Conservation (phyloP, 768 basidiomycete genomes). For the Rickenella mellea region DNA sequence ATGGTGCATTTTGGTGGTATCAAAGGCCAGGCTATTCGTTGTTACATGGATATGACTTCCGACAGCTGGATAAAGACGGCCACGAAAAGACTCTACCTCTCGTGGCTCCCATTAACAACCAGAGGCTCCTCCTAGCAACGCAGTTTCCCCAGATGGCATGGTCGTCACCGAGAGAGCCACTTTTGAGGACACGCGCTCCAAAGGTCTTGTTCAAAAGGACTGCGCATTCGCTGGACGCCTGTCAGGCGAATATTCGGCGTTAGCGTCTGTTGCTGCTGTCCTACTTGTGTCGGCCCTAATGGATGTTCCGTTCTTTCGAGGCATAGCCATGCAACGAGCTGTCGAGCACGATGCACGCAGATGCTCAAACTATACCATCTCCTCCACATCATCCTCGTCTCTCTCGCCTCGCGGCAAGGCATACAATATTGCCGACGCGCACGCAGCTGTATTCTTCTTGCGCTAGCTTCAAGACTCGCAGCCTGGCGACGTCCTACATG, state of each 20-base stretch:
- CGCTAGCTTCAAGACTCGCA: conserved; percentile 33
- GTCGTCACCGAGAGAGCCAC: conserved; percentile 98
- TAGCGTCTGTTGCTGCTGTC: conserved; percentile 95
- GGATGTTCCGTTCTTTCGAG: conserved; percentile 98
- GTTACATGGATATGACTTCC: conserved; percentile 99
- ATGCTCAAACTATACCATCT: conserved; percentile 97
- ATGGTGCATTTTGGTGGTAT: conserved; percentile 99
- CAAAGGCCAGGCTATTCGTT: conserved; percentile 95
- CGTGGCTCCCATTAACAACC: conserved; percentile 90
- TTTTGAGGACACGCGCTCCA: conserved; percentile 95
- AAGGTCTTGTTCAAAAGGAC: conserved; percentile 86
- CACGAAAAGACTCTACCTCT: conserved; percentile 93
- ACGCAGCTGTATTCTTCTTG: conserved; percentile 97
- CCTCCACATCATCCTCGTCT: no score
- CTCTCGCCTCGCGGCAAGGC: background rate
- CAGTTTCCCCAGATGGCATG: conserved; percentile 98
- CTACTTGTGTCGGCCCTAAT: conserved; percentile 91
- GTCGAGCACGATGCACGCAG: conserved; percentile 92
- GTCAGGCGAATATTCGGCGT: conserved; percentile 94
- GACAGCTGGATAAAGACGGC: conserved; percentile 93
- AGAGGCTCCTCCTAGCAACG: conserved; percentile 92
- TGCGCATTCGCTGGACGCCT: conserved; percentile 98
- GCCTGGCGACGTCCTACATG: conserved; percentile 17
- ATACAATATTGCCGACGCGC: conserved; percentile 87
- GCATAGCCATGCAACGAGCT: conserved; percentile 99